Evolutionary conservation across 169 alveolate genomes (phyloP).

Genomic region (Cryptosporidium bovis): DNA sequence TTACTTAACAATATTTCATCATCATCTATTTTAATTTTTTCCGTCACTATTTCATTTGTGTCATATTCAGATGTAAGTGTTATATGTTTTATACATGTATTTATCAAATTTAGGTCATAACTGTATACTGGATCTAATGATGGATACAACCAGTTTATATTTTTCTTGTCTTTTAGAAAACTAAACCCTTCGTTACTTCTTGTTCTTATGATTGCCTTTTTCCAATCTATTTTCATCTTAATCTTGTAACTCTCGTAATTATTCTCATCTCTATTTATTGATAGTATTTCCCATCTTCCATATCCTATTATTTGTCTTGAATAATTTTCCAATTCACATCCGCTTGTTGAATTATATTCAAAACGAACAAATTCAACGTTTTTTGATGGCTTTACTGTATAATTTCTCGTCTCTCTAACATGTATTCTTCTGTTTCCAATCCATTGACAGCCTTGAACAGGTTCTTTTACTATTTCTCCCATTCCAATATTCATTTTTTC

Average conservation of each 20-base stretch:
- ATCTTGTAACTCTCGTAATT: not conserved
- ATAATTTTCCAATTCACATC: constrained; percentile 61
- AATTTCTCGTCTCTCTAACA: constrained; percentile 46
- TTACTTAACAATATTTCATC: constrained; percentile 26
- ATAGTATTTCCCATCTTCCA: constrained; percentile 53
- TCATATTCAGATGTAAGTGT: constrained; percentile 30
- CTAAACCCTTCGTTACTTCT: constrained; percentile 13
- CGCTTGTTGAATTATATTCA: constrained; percentile 67
- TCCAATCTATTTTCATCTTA: constrained; percentile 31
- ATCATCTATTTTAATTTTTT: constrained; percentile 18
- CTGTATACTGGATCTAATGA: constrained; percentile 46
- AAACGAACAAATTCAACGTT: constrained; percentile 43
- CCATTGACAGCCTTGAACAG: constrained; percentile 68
- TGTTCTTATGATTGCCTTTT: constrained; percentile 37
- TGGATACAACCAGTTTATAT: constrained; percentile 47
- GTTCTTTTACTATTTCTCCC: not conserved
- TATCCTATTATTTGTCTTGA: constrained; percentile 59
- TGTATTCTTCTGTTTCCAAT: constrained; percentile 42
- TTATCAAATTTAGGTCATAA: constrained; percentile 48
- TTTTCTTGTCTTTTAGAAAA: constrained; percentile 29
- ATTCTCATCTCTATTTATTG: not conserved
- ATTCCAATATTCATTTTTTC: constrained; percentile 30
- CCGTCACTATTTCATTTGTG: not conserved
- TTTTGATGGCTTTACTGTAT: constrained; percentile 6
- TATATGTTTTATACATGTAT: constrained; percentile 45